A percentile compares a stretch with the other conserved stretches of the same genome.
These are phyloP conservation scores for Triticum aestivum DNA, from an alignment of 176 grass and related monocot species.

Conservation along the genomic window IWGSC_CS_RefSeq_v2.1 NC_057813.1:638216541-638217040, in stretches of 20 bases:
- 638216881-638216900: not conserved
- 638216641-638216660: not conserved
- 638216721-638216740: conserved; percentile 6
- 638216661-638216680: conserved; percentile 4
- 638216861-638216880: not conserved
- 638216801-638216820: not conserved
- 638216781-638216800: not conserved
- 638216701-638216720: not conserved
- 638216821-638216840: not conserved
- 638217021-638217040: conserved; percentile 78
- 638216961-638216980: conserved; percentile 50
- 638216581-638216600: not conserved
- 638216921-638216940: not conserved
- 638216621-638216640: not conserved
- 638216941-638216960: not conserved
- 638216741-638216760: not conserved
- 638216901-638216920: not conserved
- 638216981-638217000: conserved; percentile 74
- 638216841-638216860: not conserved
- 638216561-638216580: not conserved
- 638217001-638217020: conserved; percentile 76
- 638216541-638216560: conserved; percentile 61
- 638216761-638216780: not conserved
- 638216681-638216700: not conserved
- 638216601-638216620: conserved; percentile 18